A percentile compares a stretch with the other conserved stretches of the same genome.
Evolutionary conservation across 495 filamentous ascomycete genomes (phyloP).

Genomic region (Massariosphaeria phaeospora): DNA sequence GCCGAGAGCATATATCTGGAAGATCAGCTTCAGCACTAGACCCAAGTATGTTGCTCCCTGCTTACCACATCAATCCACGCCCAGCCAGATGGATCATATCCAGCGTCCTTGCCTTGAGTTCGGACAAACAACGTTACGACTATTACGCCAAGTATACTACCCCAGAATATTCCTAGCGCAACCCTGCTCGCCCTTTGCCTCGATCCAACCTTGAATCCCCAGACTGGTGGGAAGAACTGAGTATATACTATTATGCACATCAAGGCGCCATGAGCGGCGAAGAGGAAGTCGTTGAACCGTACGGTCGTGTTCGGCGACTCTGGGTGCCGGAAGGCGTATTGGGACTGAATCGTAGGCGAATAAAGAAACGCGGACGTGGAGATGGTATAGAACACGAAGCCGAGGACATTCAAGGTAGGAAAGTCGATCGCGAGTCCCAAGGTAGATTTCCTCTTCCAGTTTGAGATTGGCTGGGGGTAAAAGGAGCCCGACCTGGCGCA

Average conservation of each 20-base stretch:
- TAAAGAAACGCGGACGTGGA: conserved; percentile 71
- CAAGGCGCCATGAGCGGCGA: conserved; percentile 71
- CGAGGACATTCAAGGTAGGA: conserved; percentile 73
- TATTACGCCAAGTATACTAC: conserved; percentile 56
- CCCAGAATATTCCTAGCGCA: conserved; percentile 62
- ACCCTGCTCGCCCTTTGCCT: conserved; percentile 57
- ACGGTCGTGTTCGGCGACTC: conserved; percentile 71
- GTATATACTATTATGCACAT: conserved; percentile 61
- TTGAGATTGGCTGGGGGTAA: conserved; percentile 82
- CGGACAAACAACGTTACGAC: conserved; percentile 53
- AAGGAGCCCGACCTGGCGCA: conserved; percentile 71
- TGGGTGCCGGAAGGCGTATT: conserved; percentile 82
- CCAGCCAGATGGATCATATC: conserved; percentile 53
- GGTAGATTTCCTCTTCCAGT: conserved; percentile 68
- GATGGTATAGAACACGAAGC: conserved; percentile 73
- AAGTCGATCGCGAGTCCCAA: conserved; percentile 82
- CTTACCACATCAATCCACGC: conserved; percentile 78
- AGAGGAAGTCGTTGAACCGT: conserved; percentile 82
- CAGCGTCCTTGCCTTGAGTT: conserved; percentile 48
- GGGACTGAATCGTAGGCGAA: conserved; percentile 65
- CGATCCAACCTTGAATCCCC: conserved; percentile 64
- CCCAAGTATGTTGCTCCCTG: not conserved
- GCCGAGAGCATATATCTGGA: conserved; percentile 69
- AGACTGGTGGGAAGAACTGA: conserved; percentile 66
- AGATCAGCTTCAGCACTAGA: not conserved